Base-by-base conservation (phyloP, 2,329 filamentous ascomycete genomes). In the Penicillium sp. region DNA sequence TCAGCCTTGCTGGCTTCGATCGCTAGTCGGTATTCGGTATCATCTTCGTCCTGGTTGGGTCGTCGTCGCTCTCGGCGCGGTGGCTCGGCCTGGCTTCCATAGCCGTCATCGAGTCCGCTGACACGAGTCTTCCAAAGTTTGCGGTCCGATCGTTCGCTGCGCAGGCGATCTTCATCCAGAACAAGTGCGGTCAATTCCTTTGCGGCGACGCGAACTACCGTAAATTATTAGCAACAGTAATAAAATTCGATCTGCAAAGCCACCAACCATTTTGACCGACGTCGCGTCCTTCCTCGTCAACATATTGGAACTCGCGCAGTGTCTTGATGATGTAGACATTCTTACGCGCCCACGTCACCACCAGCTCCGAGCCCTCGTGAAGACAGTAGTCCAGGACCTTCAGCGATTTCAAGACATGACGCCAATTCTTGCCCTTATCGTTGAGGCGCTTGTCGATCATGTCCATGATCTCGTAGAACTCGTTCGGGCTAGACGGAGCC, bases 401-500 rank as follows among this genome's bases (percentile, higher is more conserved):
- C 62, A 99, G 80, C 38, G 94, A 95, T 76, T 99, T 99, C 54
- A 99, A 79, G 11, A 99, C 94, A 71, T 99, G 94, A 65, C 94
- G 87, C 94, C 94, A 99, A 72, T 99, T 99, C 81, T 97, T 99
- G 69, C 94, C 94, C 75, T 99, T 97, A 75, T 99, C 94, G 67
- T 99, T 99, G 67, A 99, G 79, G 62, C 94, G 88, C 79, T 97
- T 97, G 76, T 99, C 94, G 62, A 99, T 81, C 90, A 99, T 99
- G 73, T 99, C 94, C 87, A 99, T 96, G 66, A 99, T 96, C 72
- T 99, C 92, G 78, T 96, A 96, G 77, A 99, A 99, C 72, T 97
- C 94, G 74, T 88, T 92, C 31, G 91, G 92, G 69, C 92, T 95
- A 63, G 52, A 31, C 42, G 35, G 51, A 44, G 36, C 22, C n/a